Base-by-base conservation (phyloP, 257 asterid species). In the Solanum chilense region DNA sequence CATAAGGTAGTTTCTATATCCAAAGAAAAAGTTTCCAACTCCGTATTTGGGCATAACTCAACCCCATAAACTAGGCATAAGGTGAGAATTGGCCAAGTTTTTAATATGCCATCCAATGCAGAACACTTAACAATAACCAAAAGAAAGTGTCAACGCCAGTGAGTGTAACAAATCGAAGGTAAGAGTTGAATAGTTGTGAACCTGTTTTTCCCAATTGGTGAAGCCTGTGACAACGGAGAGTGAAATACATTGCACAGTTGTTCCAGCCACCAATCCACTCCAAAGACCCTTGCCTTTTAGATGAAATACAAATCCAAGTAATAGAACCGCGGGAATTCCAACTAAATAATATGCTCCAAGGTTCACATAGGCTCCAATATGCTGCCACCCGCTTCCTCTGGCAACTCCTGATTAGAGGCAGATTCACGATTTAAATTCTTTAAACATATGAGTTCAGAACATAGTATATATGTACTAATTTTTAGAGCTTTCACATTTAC, bases 321-420 rank as follows among this genome's bases (percentile, higher is more conserved):
- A 71, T 23, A 95, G 87, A 2, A 98, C 93, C 4, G 91, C 89
- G 0, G 98, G 99, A 49, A 96, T 89, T 41, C 98, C 98, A 4
- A 96, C 95, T 58, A 96, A 77, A 87, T 96, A 96, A 60, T 92
- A 95, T 78, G 84, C 64, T 78, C 84, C 84, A 78, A 78, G 84
- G 86, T 96, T 96, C 6, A 96, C 94, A 77, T 93, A 95, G 3
- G 99, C 98, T 41, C 98, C 99, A 12, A 96, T 69, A 23, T 93
- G 96, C 89, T 96, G 98, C 98, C 98, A 96, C 70, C 99, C 99
- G 12, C 95, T 89, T 29, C 98, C 99, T 91, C 98, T 92, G n/a
- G 98, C 98, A 21, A 94, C 94, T 12, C 98, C 98, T 73, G 29
- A 10, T 21, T 11, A 73, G 29, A 73, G 49, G 5, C 27, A 73